A percentile compares a stretch with the other conserved stretches of the same genome.
Evolutionary conservation across 768 basidiomycete species (phyloP).

Genomic region (Panaeolus cyanescens): DNA sequence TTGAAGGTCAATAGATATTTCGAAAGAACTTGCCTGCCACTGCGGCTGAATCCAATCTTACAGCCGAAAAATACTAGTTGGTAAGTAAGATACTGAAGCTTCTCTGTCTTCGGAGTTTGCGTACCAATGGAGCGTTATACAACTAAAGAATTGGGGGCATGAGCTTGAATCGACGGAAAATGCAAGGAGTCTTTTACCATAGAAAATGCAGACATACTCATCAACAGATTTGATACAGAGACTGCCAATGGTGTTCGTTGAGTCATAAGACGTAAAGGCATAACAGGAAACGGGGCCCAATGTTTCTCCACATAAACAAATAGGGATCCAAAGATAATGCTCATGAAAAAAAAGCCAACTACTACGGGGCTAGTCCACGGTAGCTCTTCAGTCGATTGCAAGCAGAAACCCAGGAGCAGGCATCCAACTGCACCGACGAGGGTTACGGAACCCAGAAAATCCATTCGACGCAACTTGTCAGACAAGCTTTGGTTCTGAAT

Average conservation of each 20-base stretch:
- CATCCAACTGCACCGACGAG: slow-evolving; percentile 72
- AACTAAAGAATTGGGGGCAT: slow-evolving; percentile 42
- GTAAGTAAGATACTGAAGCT: neutral
- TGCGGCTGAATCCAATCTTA: slow-evolving; percentile 66
- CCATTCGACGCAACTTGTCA: slow-evolving; percentile 77
- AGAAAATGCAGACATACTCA: slow-evolving; percentile 78
- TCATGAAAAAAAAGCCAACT: slow-evolving; percentile 60
- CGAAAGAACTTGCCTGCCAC: slow-evolving; percentile 59
- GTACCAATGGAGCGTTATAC: slow-evolving; percentile 82
- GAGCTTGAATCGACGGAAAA: slow-evolving; percentile 19
- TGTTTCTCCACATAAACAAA: slow-evolving; percentile 83
- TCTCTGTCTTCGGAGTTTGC: neutral
- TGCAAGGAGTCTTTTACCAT: slow-evolving; percentile 48
- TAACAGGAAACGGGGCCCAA: slow-evolving; percentile 82
- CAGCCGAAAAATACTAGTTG: slow-evolving; percentile 79
- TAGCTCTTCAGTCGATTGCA: slow-evolving; percentile 78
- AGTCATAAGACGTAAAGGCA: slow-evolving; percentile 81
- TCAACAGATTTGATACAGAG: slow-evolving; percentile 77
- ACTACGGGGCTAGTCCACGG: slow-evolving; percentile 77
- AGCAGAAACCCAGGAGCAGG: slow-evolving; percentile 73
- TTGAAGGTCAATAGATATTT: slow-evolving; percentile 2
- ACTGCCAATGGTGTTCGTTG: slow-evolving; percentile 82
- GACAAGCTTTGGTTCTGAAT: slow-evolving; percentile 57
- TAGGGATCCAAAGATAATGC: slow-evolving; percentile 49
- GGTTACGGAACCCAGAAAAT: slow-evolving; percentile 81